phyloP scores from a whole-genome alignment of 352 stramenopile species.

The Elongisporangium anandrum region DNA sequence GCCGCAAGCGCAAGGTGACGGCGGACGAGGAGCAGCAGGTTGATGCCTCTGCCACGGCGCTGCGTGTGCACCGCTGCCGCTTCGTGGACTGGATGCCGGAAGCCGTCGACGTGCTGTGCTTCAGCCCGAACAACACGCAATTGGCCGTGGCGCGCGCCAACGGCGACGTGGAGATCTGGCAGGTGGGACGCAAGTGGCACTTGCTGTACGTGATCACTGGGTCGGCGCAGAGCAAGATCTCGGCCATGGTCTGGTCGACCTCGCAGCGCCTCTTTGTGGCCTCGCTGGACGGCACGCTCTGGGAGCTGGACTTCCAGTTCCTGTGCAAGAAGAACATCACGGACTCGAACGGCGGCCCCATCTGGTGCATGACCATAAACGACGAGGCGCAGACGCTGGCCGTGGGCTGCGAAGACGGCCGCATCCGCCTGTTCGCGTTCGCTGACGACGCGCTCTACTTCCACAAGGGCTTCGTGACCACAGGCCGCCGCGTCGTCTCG shows the following conservation, averaged over 20 bases:
- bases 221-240: conserved; percentile 60
- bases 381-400: conserved; percentile 53
- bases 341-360: conserved; percentile 84
- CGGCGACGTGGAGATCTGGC: conserved; percentile 82
- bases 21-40: conserved; percentile 8
- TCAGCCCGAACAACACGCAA: conserved; percentile 45
- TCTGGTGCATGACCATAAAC: conserved; percentile 86
- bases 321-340: conserved; percentile 72
- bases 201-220: conserved; percentile 65
- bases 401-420: conserved; percentile 88
- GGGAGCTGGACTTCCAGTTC: conserved; percentile 75
- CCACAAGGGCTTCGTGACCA: conserved; percentile 77
- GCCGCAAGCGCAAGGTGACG: conserved; percentile 45
- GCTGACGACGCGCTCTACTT: conserved; percentile 72
- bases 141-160: conserved; percentile 75
- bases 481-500: conserved; percentile 70
- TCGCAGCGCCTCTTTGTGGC: conserved; percentile 57
- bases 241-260: conserved; percentile 57
- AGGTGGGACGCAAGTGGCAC: conserved; percentile 59
- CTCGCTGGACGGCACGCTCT: conserved; percentile 70
- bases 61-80: conserved; percentile 77
- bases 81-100: conserved; percentile 85
- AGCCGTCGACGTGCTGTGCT: conserved; percentile 58
- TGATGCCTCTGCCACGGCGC: conserved; percentile 9
- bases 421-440: conserved; percentile 87